phyloP scores from a whole-genome alignment of 331 rosid genomes.

The Cydonia oblonga region DNA sequence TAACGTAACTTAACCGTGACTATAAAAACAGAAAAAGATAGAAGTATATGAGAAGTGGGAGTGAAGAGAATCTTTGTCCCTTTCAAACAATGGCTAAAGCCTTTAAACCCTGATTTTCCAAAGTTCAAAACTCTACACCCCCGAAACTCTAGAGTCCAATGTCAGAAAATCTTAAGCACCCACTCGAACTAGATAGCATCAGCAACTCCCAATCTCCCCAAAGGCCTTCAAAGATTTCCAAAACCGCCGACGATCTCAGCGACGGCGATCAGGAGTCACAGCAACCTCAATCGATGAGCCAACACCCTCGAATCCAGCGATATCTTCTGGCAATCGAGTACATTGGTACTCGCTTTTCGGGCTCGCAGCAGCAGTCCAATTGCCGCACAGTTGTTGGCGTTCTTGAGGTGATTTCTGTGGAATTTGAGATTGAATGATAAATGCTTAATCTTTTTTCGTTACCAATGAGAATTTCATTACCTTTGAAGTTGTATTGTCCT shows the following conservation, averaged over 20 bases:
- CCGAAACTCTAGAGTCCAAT: constrained; percentile 8
- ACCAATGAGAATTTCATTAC: neutral
- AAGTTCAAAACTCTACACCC: neutral
- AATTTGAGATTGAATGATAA: neutral
- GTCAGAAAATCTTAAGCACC: constrained; percentile 39
- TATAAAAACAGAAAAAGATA: too few relatives aligned
- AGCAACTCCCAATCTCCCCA: constrained; percentile 9
- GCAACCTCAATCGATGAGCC: constrained; percentile 28
- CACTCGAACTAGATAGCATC: constrained; percentile 21
- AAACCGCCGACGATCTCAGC: constrained; percentile 12
- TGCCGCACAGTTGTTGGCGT: constrained; percentile 80
- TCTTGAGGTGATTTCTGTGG: constrained; percentile 43
- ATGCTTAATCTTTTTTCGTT: neutral
- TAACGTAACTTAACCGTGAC: too few relatives aligned
- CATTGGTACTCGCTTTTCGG: constrained; percentile 82
- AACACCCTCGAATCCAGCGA: constrained; percentile 49
- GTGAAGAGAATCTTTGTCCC: too few relatives aligned
- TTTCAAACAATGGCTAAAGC: neutral
- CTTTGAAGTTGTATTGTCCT: neutral
- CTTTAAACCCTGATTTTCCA: neutral
- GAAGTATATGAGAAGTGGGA: too few relatives aligned
- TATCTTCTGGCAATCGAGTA: constrained; percentile 79
- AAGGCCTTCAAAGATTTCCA: constrained; percentile 47
- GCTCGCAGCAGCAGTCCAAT: constrained; percentile 81
- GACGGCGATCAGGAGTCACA: constrained; percentile 14